A percentile compares a stretch with the other conserved stretches of the same genome.
phyloP scores from a whole-genome alignment of 345 rosid species.

The Excoecaria agallocha region DNA sequence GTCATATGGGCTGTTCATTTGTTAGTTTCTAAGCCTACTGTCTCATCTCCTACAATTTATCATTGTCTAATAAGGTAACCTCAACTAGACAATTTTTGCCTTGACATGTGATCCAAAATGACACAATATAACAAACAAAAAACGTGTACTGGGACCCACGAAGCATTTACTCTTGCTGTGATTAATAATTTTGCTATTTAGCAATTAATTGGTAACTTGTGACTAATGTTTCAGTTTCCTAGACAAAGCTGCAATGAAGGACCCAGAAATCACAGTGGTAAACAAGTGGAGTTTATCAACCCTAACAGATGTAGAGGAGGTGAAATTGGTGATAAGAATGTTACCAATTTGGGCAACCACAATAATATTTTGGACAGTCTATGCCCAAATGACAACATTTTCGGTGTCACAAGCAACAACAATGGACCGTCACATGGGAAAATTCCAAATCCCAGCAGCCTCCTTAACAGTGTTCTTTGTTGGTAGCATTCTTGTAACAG shows the following conservation, averaged over 20 bases:
- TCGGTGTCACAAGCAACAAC: constrained; percentile 92
- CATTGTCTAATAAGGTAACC: neutral
- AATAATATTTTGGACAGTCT: constrained; percentile 89
- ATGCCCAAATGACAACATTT: constrained; percentile 90
- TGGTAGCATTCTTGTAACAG: constrained; percentile 75
- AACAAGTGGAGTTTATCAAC: constrained; percentile 83
- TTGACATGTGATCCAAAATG: neutral
- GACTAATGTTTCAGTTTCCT: constrained; percentile 54
- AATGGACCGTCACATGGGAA: constrained; percentile 84
- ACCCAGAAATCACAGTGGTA: constrained; percentile 25
- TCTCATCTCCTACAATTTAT: neutral
- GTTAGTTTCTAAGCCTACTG: neutral
- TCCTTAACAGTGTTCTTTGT: constrained; percentile 78
- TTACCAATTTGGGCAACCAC: constrained; percentile 91
- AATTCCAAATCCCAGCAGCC: constrained; percentile 72
- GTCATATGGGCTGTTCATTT: neutral
- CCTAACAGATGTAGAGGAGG: constrained; percentile 90
- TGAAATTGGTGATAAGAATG: constrained; percentile 81
- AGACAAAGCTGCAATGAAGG: constrained; percentile 80
- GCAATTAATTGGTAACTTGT: neutral
- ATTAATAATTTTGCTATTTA: neutral
- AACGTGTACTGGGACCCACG: neutral
- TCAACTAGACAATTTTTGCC: neutral
- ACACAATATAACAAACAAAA: neutral
- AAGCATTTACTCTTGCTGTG: neutral